These are phyloP conservation scores for Fraxinus baroniana DNA, from an alignment of 305 asterid genomes.

Conservation along the genomic window DNA sequence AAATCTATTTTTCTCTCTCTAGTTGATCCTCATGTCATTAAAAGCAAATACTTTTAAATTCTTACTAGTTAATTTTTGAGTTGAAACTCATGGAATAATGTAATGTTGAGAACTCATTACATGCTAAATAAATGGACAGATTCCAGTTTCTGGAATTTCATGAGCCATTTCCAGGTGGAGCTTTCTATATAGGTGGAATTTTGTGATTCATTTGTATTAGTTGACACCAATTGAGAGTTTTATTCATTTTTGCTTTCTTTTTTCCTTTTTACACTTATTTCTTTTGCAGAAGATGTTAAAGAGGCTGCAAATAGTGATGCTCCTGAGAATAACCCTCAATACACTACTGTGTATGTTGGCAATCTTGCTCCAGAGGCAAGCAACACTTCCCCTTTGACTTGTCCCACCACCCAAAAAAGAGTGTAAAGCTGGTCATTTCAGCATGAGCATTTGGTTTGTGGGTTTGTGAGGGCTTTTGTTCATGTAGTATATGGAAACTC, in stretches of 20 bases:
- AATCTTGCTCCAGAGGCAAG: conserved; percentile 92
- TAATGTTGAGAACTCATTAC: neutral
- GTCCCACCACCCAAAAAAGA: neutral
- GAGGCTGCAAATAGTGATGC: conserved; percentile 71
- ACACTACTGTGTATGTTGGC: conserved; percentile 87
- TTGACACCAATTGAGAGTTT: neutral
- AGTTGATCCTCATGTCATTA: neutral
- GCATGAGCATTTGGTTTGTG: neutral
- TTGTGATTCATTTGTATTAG: neutral
- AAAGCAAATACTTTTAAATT: neutral
- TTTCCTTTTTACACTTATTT: conserved; percentile 6
- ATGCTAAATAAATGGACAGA: neutral
- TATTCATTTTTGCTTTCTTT: neutral
- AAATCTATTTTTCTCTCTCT: neutral
- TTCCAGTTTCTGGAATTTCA: neutral
- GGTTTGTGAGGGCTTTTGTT: neutral
- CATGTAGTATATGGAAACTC: neutral
- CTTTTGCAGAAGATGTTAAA: conserved; percentile 67
- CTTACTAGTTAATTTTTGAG: neutral
- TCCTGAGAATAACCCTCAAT: conserved; percentile 87
- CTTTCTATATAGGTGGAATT: conserved; percentile 4
- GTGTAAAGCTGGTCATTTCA: neutral
- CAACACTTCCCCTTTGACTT: conserved; percentile 18
- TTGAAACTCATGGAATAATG: neutral
- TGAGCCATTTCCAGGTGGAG: neutral